phyloP scores from a whole-genome alignment of 2,329 filamentous ascomycete species.

The Diaporthe ampelina region DNA sequence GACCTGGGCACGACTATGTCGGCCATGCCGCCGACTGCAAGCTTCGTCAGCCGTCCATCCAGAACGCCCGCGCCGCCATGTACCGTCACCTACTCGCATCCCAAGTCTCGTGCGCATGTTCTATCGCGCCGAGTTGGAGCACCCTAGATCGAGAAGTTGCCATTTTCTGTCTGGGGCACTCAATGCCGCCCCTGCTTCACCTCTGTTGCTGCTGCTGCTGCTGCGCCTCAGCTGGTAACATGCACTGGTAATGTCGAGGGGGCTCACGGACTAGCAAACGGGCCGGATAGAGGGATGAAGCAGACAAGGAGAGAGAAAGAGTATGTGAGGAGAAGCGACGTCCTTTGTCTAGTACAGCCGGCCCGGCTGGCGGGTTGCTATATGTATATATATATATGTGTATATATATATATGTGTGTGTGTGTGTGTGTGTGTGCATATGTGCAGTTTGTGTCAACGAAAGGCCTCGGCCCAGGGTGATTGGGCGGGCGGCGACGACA shows the following conservation, averaged over 20 bases:
- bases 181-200: neutral
- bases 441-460: too few species aligned
- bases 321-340: neutral
- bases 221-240: too few species aligned
- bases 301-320: neutral
- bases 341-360: neutral
- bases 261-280: neutral
- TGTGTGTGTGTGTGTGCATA: too few species aligned
- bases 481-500: too few species aligned
- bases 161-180: neutral
- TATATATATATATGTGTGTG: too few species aligned
- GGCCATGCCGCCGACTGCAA: slow-evolving; percentile 66
- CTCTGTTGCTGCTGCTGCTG: neutral
- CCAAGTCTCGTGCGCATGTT: slow-evolving; percentile 76
- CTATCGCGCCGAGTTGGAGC: slow-evolving; percentile 73
- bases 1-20: slow-evolving; percentile 75
- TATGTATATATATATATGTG: neutral
- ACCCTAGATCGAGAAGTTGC: slow-evolving; percentile 61
- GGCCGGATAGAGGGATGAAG: slow-evolving; percentile 8
- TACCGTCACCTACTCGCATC: slow-evolving; percentile 51
- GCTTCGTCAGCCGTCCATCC: neutral
- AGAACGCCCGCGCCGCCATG: neutral
- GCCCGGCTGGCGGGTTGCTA: neutral
- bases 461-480: too few species aligned
- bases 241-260: neutral